Base-by-base conservation (phyloP, 306 rosid species). In the Psophocarpus tetragonolobus region DNA sequence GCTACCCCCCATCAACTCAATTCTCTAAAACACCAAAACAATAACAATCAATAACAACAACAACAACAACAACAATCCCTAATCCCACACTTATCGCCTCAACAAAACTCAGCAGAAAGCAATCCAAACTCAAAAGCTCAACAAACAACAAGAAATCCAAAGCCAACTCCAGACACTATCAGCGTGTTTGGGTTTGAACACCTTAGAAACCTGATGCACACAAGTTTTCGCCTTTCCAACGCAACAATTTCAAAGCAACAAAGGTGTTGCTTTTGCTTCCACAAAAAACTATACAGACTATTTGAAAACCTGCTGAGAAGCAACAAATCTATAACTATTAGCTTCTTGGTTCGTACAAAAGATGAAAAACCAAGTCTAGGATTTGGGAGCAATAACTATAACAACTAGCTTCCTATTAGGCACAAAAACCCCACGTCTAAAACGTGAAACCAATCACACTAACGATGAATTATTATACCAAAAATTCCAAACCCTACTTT, bases 1-100 rank as follows among this genome's bases (percentile, higher is more conserved):
- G 45, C 54, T 75, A 8, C 87, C 88, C 71, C 97, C 97, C 97
- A 95, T 94, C 60, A 85, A 87, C 85, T 81, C 82, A 78, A 80
- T 80, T 76, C 61, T 80, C 83, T 75, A 64, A 74, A 67, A 50
- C 42, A 23, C 56, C 56, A 67, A 68, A 67, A 66, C 12, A 47
- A 62, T 1, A 61, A 48, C 76, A 81, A 26, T 11, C 44, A 71
- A 62, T 62, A 62, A 61, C 21, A 14, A n/a, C 23, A 51, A 47
- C 5, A 65, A n/a, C 14, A 62, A 61, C 21, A 14, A n/a, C 23
- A 51, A 47, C 5, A 65, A n/a, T 10, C n/a, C n/a, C n/a, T n/a
- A n/a, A n/a, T 23, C 42, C 50, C 3, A 77, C 71, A 4, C 75
- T 64, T 62, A 56, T 79, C 68, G 63, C 69, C 80, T 78, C 27